These are phyloP conservation scores for Naematelia encephala DNA, from an alignment of 768 basidiomycete genomes.

Conservation along the genomic window DNA sequence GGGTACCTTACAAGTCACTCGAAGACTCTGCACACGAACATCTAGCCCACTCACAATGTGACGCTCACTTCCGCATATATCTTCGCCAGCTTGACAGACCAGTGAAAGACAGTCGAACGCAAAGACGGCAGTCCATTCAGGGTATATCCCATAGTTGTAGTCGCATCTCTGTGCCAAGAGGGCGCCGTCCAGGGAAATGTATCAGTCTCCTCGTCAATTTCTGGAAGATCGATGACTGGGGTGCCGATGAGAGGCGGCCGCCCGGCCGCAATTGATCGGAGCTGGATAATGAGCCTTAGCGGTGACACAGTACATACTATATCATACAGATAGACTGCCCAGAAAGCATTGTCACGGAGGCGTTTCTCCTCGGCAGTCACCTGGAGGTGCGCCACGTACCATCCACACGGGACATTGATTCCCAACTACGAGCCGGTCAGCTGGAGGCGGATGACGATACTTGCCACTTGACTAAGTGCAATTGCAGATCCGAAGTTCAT, in stretches of 20 bases:
- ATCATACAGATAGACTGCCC: slow-evolving; percentile 4
- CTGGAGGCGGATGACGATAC: not conserved
- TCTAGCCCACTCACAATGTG: not conserved
- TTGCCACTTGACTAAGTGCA: slow-evolving; percentile 5
- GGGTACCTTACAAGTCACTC: slow-evolving; percentile 2
- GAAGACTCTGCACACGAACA: not conserved
- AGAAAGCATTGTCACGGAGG: slow-evolving; percentile 1
- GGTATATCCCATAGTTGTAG: not conserved
- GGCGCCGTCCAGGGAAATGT: not conserved
- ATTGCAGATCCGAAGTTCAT: slow-evolving; percentile 1
- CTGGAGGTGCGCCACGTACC: not conserved
- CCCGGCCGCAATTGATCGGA: slow-evolving; percentile 5
- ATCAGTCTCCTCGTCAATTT: slow-evolving; percentile 3
- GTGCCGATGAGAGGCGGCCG: slow-evolving; percentile 2
- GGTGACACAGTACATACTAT: not conserved
- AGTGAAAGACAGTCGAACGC: slow-evolving; percentile 10
- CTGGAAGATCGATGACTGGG: slow-evolving; percentile 5
- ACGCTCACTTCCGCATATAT: not conserved
- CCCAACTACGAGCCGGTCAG: slow-evolving; percentile 5
- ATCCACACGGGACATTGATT: slow-evolving; percentile 6
- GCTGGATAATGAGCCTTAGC: not conserved
- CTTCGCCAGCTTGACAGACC: not conserved
- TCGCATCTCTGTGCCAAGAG: not conserved
- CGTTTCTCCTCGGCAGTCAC: slow-evolving; percentile 5
- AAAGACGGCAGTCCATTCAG: slow-evolving; percentile 1